These are phyloP conservation scores for Cavenderia fasciculata DNA, from an alignment of 78 protist genomes.

Conservation along the genomic window DNA sequence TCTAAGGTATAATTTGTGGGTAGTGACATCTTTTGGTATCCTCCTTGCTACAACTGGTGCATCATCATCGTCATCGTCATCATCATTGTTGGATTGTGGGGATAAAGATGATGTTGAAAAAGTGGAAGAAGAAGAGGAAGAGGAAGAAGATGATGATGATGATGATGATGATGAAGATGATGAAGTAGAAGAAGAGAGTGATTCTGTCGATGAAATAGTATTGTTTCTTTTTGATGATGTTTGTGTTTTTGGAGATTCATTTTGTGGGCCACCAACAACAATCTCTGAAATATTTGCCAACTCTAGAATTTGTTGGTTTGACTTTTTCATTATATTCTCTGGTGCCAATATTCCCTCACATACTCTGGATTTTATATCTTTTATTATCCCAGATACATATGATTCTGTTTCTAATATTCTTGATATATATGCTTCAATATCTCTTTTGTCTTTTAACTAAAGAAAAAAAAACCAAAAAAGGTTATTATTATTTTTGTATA, in stretches of 20 bases:
- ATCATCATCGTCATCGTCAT: no score
- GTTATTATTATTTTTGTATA: neutral
- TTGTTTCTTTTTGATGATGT: neutral
- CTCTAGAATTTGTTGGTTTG: neutral
- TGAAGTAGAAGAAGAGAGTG: conserved; percentile 21
- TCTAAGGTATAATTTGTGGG: no score
- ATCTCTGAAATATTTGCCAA: neutral
- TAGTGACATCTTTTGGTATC: no score
- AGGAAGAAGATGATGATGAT: no score
- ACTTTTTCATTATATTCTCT: neutral
- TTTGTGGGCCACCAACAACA: neutral
- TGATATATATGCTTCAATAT: conserved; percentile 4
- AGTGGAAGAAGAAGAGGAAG: no score
- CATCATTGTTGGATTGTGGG: no score
- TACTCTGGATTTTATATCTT: conserved; percentile 16
- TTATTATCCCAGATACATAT: conserved; percentile 6
- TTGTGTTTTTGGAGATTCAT: neutral
- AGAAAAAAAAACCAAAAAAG: neutral
- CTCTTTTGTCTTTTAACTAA: conserved; percentile 13
- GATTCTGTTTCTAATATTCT: conserved; percentile 4
- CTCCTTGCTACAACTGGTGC: no score
- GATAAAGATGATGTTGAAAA: no score
- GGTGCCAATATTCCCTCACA: conserved; percentile 8
- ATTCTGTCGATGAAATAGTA: neutral
- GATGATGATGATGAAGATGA: neutral